These are phyloP conservation scores for Artemisia tridentata DNA, from an alignment of 129 eudicot genomes.

Conservation along the genomic window DNA sequence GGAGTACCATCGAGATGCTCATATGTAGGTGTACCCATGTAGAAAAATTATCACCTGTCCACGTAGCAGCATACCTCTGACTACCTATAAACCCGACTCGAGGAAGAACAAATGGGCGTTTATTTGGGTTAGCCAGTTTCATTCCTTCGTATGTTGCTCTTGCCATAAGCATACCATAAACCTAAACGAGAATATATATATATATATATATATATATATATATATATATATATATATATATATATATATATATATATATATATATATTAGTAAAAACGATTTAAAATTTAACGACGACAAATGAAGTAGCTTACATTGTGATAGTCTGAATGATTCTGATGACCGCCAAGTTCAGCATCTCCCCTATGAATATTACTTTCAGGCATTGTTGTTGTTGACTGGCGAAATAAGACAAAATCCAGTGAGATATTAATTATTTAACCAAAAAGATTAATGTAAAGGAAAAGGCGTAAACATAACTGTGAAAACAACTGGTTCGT, in stretches of 20 bases:
- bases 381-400: conserved; percentile 98
- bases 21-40: conserved; percentile 98
- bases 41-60: conserved; percentile 98
- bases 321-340: conserved; percentile 80
- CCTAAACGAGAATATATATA: conserved; percentile 41
- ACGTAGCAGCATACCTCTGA: conserved; percentile 97
- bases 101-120: conserved; percentile 94
- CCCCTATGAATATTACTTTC: conserved; percentile 85
- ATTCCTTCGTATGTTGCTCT: conserved; percentile 91
- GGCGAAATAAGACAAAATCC: conserved; percentile 24
- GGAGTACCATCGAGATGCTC: conserved; percentile 95
- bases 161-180: conserved; percentile 96
- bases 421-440: conserved; percentile 11
- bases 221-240: not conserved
- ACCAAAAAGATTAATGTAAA: not conserved
- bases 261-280: not conserved
- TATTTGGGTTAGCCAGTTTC: conserved; percentile 66
- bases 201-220: conserved; percentile 7
- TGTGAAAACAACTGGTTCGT: conserved; percentile 95
- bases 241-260: not conserved
- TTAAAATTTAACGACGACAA: no score
- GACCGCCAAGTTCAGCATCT: conserved; percentile 86
- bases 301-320: conserved; percentile 56
- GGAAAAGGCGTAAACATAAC: conserved; percentile 29
- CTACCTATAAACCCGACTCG: conserved; percentile 97